Conservation (phyloP, 192 early-diverging fungal genomes). For the Allomyces javanicus region DNA sequence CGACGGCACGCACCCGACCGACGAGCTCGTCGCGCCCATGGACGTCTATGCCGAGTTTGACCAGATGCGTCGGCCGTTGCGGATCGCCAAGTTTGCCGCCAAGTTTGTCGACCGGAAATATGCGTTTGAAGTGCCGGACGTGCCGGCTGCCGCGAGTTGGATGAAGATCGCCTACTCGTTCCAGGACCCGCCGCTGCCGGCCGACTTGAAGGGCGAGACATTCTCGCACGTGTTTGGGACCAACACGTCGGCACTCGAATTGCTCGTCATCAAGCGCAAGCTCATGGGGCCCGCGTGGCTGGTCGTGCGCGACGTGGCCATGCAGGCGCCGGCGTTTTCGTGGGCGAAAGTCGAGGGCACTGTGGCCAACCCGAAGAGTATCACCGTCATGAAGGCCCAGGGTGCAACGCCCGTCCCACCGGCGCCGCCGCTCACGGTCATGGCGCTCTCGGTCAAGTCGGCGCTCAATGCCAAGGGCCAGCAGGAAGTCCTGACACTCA, state of each 20-base stretch:
- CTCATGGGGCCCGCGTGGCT: slow-evolving; percentile 97
- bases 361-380: slow-evolving; percentile 46
- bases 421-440: slow-evolving; percentile 59
- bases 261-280: slow-evolving; percentile 78
- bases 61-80: slow-evolving; percentile 23
- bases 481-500: not conserved
- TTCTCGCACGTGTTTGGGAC: slow-evolving; percentile 80
- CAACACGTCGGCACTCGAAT: slow-evolving; percentile 69
- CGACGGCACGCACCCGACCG: slow-evolving; percentile 14
- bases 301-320: slow-evolving; percentile 32
- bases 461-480: slow-evolving; percentile 38
- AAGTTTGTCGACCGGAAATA: slow-evolving; percentile 61
- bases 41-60: slow-evolving; percentile 67
- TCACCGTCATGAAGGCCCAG: slow-evolving; percentile 26
- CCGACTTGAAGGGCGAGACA: slow-evolving; percentile 36
- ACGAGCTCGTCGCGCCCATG: slow-evolving; percentile 29
- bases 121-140: slow-evolving; percentile 65
- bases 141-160: slow-evolving; percentile 65
- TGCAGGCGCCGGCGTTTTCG: slow-evolving; percentile 33
- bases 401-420: slow-evolving; percentile 18
- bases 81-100: slow-evolving; percentile 33
- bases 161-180: slow-evolving; percentile 72
- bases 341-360: slow-evolving; percentile 71
- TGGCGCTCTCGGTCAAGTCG: slow-evolving; percentile 71
- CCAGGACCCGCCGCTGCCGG: slow-evolving; percentile 33